A percentile compares a stretch with the other conserved stretches of the same genome.
These are phyloP conservation scores for Sporothrix dimorphospora DNA, from an alignment of 2,329 filamentous ascomycete species.

Conservation along the genomic window DNA sequence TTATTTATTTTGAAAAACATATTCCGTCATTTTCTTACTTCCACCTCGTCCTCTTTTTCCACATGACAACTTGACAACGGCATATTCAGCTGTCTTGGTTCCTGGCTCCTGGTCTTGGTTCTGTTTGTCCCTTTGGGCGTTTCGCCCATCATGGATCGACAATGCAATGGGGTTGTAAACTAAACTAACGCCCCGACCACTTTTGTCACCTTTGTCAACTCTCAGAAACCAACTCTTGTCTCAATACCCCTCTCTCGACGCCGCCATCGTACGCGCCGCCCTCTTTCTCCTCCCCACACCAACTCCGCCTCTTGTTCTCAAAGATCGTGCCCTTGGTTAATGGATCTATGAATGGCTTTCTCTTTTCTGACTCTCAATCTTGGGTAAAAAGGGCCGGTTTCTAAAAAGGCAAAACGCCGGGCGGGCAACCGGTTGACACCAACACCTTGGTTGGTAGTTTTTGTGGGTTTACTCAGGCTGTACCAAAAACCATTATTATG, in stretches of 20 bases:
- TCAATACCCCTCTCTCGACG: constrained; percentile 10
- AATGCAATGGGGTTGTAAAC: background rate
- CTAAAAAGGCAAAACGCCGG: background rate
- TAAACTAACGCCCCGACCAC: background rate
- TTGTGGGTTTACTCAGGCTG: too few relatives aligned
- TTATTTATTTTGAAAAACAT: background rate
- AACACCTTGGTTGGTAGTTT: too few relatives aligned
- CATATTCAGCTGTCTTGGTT: background rate
- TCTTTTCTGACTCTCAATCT: background rate
- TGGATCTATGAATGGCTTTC: background rate
- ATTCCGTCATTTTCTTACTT: background rate
- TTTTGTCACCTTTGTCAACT: background rate
- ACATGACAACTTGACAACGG: background rate
- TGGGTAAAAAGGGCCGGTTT: constrained; percentile 13
- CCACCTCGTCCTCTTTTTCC: background rate
- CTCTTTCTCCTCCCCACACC: background rate
- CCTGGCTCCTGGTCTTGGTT: background rate
- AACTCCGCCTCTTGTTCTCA: background rate
- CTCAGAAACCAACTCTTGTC: background rate
- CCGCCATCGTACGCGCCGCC: constrained; percentile 14
- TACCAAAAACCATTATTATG: background rate
- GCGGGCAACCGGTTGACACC: background rate
- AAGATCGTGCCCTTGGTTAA: background rate
- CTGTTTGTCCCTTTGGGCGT: constrained; percentile 22
- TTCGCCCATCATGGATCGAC: constrained; percentile 31